Conservation (phyloP, 2,329 filamentous ascomycete genomes). For the Curvularia spicifera region DNA sequence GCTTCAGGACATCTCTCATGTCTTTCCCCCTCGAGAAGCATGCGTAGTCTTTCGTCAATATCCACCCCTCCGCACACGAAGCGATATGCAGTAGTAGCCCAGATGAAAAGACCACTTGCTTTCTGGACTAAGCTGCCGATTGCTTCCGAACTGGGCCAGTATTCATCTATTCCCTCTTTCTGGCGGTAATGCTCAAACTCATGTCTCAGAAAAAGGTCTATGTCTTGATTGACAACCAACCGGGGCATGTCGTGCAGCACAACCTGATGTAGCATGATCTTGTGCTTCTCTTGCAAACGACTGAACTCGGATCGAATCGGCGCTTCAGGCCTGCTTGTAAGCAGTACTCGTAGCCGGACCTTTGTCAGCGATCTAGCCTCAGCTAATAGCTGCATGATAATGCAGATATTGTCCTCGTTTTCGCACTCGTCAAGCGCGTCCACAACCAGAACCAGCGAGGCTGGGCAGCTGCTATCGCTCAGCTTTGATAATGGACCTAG, state of each 20-base stretch:
- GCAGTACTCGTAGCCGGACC: background rate
- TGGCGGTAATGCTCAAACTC: constrained; percentile 2
- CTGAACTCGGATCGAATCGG: no score
- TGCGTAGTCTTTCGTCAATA: no score
- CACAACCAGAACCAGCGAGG: background rate
- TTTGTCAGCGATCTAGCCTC: background rate
- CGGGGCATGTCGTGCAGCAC: background rate
- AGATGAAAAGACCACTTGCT: constrained; percentile 39
- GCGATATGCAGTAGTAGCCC: constrained; percentile 35
- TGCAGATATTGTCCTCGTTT: background rate
- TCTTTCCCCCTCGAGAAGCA: no score
- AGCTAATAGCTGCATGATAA: background rate
- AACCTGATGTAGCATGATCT: no score
- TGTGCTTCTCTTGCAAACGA: no score
- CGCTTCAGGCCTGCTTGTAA: background rate
- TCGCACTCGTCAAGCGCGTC: background rate
- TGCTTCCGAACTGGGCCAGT: constrained; percentile 29
- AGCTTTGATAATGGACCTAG: background rate
- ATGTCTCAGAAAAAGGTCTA: constrained; percentile 23
- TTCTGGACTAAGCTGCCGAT: constrained; percentile 32
- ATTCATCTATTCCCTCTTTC: background rate
- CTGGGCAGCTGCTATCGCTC: background rate
- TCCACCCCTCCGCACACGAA: constrained; percentile 14
- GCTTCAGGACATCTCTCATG: no score
- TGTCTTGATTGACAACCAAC: constrained; percentile 22